Evolutionary conservation across 140 eudicot species (phyloP).

Genomic region (Stevia rebaudiana): DNA sequence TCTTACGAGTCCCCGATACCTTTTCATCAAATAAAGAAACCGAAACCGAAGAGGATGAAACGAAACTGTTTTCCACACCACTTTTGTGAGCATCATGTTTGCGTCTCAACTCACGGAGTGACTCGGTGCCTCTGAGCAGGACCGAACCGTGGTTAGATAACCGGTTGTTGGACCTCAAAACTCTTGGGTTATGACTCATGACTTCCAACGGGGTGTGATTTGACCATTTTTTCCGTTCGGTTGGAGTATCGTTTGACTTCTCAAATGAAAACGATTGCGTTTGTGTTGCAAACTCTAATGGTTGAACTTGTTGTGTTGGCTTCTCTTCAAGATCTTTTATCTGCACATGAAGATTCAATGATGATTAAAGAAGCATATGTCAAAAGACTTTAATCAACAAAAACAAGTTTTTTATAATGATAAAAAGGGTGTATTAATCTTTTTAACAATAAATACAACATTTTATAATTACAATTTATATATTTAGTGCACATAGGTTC

Average conservation of each 20-base stretch:
- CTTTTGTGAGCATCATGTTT: conserved; percentile 29
- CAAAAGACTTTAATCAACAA: too few species aligned
- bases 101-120: conserved; percentile 36
- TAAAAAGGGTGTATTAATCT: too few species aligned
- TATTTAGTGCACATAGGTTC: too few species aligned
- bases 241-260: conserved; percentile 4
- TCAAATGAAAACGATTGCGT: conserved; percentile 15
- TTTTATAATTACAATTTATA: too few species aligned
- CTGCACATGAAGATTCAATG: conserved; percentile 20
- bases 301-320: conserved; percentile 13
- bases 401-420: too few species aligned
- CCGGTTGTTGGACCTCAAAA: conserved; percentile 36
- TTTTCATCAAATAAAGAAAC: conserved; percentile 22
- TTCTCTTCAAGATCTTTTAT: conserved; percentile 47
- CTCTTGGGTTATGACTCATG: conserved; percentile 20
- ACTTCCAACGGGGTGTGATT: conserved; percentile 12
- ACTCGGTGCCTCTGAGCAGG: conserved; percentile 30
- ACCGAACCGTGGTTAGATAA: conserved; percentile 29
- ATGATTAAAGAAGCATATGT: too few species aligned
- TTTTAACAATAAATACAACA: too few species aligned
- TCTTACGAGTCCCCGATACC: conserved; percentile 7
- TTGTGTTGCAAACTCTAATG: conserved; percentile 6
- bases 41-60: neutral
- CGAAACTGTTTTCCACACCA: conserved; percentile 23
- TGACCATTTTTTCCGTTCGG: conserved; percentile 29